Conservation (phyloP, 148 eudicot species). For the Cornus controversa region DNA sequence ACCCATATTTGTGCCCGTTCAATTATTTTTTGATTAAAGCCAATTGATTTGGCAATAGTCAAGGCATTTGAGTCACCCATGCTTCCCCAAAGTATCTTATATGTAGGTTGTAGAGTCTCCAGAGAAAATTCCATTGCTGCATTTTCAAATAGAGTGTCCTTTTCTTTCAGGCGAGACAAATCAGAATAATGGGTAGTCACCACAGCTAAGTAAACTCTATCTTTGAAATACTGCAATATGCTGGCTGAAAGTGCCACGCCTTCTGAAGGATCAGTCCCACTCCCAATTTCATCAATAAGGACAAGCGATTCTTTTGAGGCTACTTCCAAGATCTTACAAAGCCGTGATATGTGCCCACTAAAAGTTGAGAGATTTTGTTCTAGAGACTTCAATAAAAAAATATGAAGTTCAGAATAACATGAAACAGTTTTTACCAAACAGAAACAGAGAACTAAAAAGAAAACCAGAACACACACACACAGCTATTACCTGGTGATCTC, state of each 20-base stretch:
- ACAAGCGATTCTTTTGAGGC: conserved; percentile 77
- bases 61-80: conserved; percentile 91
- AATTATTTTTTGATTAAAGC: conserved; percentile 72
- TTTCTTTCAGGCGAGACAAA: conserved; percentile 66
- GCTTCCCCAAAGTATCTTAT: conserved; percentile 86
- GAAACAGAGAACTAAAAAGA: conserved; percentile 10
- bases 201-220: conserved; percentile 72
- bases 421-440: not conserved
- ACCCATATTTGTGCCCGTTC: conserved; percentile 77
- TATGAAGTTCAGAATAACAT: conserved; percentile 15
- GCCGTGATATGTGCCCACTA: conserved; percentile 83
- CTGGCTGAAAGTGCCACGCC: conserved; percentile 90
- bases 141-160: conserved; percentile 70
- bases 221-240: conserved; percentile 83
- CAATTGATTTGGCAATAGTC: conserved; percentile 78
- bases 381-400: conserved; percentile 64
- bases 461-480: not conserved
- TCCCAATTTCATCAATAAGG: conserved; percentile 89
- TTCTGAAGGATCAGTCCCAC: conserved; percentile 98
- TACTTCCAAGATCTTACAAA: conserved; percentile 72
- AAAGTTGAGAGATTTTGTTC: conserved; percentile 95
- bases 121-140: conserved; percentile 95
- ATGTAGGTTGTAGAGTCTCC: conserved; percentile 82
- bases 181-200: conserved; percentile 96
- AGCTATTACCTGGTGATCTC: conserved; percentile 83